Base-by-base conservation (phyloP, 2,329 filamentous ascomycete species). In the Colletotrichum sp. region DNA sequence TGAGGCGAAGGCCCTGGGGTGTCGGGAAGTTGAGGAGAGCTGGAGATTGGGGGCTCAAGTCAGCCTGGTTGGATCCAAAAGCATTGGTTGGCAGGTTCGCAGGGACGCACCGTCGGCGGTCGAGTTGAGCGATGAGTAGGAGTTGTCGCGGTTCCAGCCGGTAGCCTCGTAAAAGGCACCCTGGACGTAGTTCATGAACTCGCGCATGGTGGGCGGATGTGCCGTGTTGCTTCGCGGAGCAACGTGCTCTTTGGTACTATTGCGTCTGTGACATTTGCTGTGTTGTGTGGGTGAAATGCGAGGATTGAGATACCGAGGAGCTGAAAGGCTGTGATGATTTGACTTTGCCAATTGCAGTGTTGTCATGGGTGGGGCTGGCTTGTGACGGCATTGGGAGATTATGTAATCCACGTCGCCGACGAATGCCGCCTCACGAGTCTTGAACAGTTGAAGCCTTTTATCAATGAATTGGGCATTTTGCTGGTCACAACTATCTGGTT, bases 171-270 rank as follows among this genome's bases (percentile, higher is more conserved):
- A 95, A 87, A 98, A 98, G 82, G 95, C 95, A 87, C 94, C 91
- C 87, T 98, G 95, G 88, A 98, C 94, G 88, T 98, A 96, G 87
- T 98, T 96, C 95, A 98, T 98, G 89, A 98, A 98, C 87, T 96
- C 94, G 88, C 97, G 93, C 96, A 98, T 98, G 70, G 69, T 87
- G 78, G 76, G 57, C 64, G 62, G 30, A 5, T 27, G 22, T 65
- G 34, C 62, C 61, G 25, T 36, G 16, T 52, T 65, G 29, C 71
- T 15, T 67, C 52, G 55, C 52, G 22, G 65, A 73, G 71, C 75
- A 67, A 55, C 52, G 66, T 67, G 61, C 75, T 67, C 75, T 15
- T 32, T 2, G 6, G 19, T 66, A 22, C 71, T 77, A 77, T 71
- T 39, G 49, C 25, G 16, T 19, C 32, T 27, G 8, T 32, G 11